Base-by-base conservation (phyloP, 2,329 filamentous ascomycete genomes). In the Epichloe gansuensis region DNA sequence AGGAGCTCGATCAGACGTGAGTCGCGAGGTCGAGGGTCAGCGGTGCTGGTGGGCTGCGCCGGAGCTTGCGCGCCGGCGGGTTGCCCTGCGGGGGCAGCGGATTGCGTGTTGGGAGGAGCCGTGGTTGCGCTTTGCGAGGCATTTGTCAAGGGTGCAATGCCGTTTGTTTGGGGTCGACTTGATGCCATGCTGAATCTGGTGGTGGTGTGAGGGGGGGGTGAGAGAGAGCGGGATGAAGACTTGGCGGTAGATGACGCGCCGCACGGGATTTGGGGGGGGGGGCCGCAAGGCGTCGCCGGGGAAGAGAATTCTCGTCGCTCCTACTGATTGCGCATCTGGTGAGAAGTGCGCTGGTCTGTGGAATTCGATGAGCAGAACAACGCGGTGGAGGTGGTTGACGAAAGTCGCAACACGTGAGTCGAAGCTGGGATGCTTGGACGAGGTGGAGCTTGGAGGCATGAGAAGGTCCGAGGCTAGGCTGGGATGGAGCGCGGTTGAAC, bases 1-100 rank as follows among this genome's bases (percentile, higher is more conserved):
- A 93, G 78, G 17, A 90, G 80, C 69, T 91, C 87, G 60, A 93
- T 80, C 13, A 89, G 81, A 61, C 87, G 83, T 15, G 84, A 80
- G 66, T 93, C 87, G 68, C 87, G 85, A 1, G 87, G 87, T 4
- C 85, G 80, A 49, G 77, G 74, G 21, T 74, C 71, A 11, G 71
- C 60, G 40, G 69, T 61, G 35, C 70, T 61, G 47, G 70, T 60
- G 21, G 68, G 56, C 46, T 63, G 58, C 46, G 62, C 43, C 56
- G 58, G 57, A 56, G 36, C 51, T 55, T 54, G 50, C 55, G 57
- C 55, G 46, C 60, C 51, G 8, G 59, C 38, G 15, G 61, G 59
- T 36, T 66, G 61, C 17, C 59, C 61, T 17, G 63, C 61, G 21
- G 63, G 42, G 3, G 63, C 52, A 4, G 66, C 63, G 6, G 61